Evolutionary conservation across 1,139 yeast species (phyloP).

Genomic region (Saccharomyces hybrid): DNA sequence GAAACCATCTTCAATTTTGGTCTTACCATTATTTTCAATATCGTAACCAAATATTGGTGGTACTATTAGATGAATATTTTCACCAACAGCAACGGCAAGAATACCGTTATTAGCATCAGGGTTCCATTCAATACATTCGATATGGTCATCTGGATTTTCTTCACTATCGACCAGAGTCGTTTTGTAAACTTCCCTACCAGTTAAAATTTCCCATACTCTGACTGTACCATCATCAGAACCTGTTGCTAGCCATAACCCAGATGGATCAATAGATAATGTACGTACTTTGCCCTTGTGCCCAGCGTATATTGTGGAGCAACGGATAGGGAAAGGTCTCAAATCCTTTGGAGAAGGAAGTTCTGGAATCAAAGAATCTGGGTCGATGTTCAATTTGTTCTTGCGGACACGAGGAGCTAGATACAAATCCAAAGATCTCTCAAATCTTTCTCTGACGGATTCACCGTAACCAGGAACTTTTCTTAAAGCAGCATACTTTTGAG

Average conservation of each 20-base stretch:
- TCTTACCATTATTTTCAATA: constrained; percentile 72
- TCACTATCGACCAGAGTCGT: constrained; percentile 41
- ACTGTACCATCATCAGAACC: constrained; percentile 97
- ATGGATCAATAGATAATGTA: constrained; percentile 75
- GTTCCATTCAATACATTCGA: constrained; percentile 85
- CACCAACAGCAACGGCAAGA: constrained; percentile 81
- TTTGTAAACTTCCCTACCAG: constrained; percentile 88
- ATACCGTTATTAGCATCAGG: constrained; percentile 70
- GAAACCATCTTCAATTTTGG: constrained; percentile 83
- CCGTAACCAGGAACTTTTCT: constrained; percentile 93
- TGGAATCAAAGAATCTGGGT: constrained; percentile 93
- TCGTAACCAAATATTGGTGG: constrained; percentile 92
- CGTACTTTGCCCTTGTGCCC: constrained; percentile 86
- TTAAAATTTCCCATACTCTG: constrained; percentile 91
- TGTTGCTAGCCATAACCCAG: constrained; percentile 92
- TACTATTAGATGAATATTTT: constrained; percentile 63
- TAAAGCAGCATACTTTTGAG: constrained; percentile 72
- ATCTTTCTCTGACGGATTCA: constrained; percentile 79
- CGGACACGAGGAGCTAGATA: constrained; percentile 96
- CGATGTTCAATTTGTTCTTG: constrained; percentile 82
- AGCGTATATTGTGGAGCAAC: constrained; percentile 71
- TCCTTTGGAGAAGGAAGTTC: constrained; percentile 96
- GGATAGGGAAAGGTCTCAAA: constrained; percentile 95
- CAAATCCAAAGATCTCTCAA: constrained; percentile 88
- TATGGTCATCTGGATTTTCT: constrained; percentile 54